Base-by-base conservation (phyloP, 495 filamentous ascomycete genomes). In the Bombardia bombarda region DNA sequence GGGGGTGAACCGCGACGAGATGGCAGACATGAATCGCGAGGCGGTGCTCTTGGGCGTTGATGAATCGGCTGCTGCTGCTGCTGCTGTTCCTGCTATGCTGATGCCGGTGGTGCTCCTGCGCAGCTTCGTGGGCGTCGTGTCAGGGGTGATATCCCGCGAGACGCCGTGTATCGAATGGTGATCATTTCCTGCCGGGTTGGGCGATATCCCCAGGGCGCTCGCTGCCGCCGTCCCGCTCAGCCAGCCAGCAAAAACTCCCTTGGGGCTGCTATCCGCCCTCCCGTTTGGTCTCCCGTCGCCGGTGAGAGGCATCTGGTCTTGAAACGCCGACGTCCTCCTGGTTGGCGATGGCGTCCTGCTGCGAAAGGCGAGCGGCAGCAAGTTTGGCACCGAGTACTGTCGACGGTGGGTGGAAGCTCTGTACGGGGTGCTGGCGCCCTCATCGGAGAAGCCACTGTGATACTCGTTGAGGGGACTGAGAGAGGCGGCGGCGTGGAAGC, bases 21-120 rank as follows among this genome's bases (percentile, higher is more conserved):
- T 50, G 22, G 62, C 66, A 13, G 66, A 67, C 55, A 70, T 63
- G 40, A 72, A 61, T 19, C 68, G 62, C 28, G 68, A 66, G n/a
- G 61, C 55, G 32, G 56, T 47, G 47, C 42, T 66, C 43, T 65
- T 69, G 3, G 64, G 61, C 0, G 63, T 68, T 0, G 53, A 46
- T 6, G 49, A 38, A 12, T 55, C 48, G 4, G 28, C 14, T 24
- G 33, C 34, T 17, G 25, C 32, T 30, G 23, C 30, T 26, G 25
- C 21, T 21, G n/a, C n/a, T n/a, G n/a, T n/a, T n/a, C n/a, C n/a
- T n/a, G 34, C 24, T 16, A 25, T 40, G 25, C 34, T 44, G 17
- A 32, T 17, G 14, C n/a, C 46, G 25, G 48, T 43, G 8, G 39
- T 17, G 32, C 40, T 45, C 19, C 52, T 38, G 6, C 52, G 56